Base-by-base conservation (phyloP, 768 basidiomycete species). In the Phaeotremella skinneri region DNA sequence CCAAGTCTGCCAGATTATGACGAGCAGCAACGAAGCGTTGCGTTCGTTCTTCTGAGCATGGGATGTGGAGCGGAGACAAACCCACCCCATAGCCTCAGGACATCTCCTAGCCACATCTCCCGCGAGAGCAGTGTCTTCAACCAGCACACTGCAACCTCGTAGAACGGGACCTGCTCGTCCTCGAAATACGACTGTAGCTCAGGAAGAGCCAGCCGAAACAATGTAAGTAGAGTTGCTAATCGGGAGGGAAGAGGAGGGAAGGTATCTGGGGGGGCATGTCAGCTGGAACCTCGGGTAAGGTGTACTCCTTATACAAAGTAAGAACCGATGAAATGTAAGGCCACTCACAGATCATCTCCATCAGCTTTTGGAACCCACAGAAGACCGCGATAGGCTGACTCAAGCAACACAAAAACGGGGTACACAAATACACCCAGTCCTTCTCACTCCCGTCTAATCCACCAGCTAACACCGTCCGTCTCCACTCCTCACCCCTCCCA, bases 21-120 rank as follows among this genome's bases (percentile, higher is more conserved):
- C 6, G 26, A 13, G 4, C 34, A 41, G 26, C 26, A 6, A 55
- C 37, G 7, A 55, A 3, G 39, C 53, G 49, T 5, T 21, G 1
- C 1, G 29, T 25, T 16, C 32, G 20, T 37, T 21, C 17, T 11
- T 31, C 25, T 13, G 9, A 42, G 7, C 14, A 47, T 17, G 42
- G 17, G 45, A 43, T 26, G 34, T n/a, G n/a, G n/a, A n/a, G n/a
- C n/a, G n/a, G n/a, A n/a, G n/a, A n/a, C 34, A 16, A 13, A 66
- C 71, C 55, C 34, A 73, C 72, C 72, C 72, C 72, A 73, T 31
- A 73, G 45, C 27, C 72, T 42, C 45, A 73, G 30, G 3, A 73
- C 64, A 64, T 73, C 65, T 3, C 62, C 65, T 13, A 73, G 55
- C 67, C 72, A 73, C 72, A 73, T 69, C 48, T 73, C 72, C 31